Percentiles rank a stretch among this genome's conserved stretches.
Conservation (phyloP, 192 early-diverging fungal genomes). For the Coemansia sp. region DNA sequence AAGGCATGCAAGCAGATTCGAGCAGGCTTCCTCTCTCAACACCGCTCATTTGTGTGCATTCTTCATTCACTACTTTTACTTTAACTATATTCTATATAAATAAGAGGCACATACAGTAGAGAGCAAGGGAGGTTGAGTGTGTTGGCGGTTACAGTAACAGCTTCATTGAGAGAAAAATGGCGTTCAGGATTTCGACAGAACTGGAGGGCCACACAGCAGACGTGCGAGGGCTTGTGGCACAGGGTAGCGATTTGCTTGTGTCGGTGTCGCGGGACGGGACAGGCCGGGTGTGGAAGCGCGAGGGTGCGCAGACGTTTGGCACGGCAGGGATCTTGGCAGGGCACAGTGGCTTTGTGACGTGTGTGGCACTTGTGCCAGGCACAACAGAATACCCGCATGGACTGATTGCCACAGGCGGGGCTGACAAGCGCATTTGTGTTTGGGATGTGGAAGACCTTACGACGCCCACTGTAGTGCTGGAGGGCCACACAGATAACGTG, state of each 20-base stretch:
- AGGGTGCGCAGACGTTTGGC: conserved; percentile 51
- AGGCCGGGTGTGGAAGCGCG: conserved; percentile 69
- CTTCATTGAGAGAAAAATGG: conserved; percentile 8
- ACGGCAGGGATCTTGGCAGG: conserved; percentile 58
- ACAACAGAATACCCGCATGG: conserved; percentile 66
- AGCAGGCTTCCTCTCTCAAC: too few relatives aligned
- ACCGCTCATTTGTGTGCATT: too few relatives aligned
- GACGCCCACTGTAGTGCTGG: conserved; percentile 64
- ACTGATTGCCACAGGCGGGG: conserved; percentile 77
- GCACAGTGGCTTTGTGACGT: conserved; percentile 81
- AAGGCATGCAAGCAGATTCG: too few relatives aligned
- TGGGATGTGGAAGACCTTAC: conserved; percentile 66
- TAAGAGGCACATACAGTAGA: too few relatives aligned
- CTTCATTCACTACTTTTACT: too few relatives aligned
- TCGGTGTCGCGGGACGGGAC: conserved; percentile 78
- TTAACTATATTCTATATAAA: too few relatives aligned
- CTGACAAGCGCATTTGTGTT: conserved; percentile 80
- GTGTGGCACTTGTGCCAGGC: conserved; percentile 63
- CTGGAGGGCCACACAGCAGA: conserved; percentile 58
- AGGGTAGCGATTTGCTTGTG: conserved; percentile 59
- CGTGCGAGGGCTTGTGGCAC: conserved; percentile 65
- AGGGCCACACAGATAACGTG: conserved; percentile 86
- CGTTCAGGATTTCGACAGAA: conserved; percentile 57
- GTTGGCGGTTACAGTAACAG: conserved; percentile 3
- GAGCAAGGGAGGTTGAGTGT: neutral